Conservation (phyloP, 768 basidiomycete genomes). For the Serendipita vermifera region DNA sequence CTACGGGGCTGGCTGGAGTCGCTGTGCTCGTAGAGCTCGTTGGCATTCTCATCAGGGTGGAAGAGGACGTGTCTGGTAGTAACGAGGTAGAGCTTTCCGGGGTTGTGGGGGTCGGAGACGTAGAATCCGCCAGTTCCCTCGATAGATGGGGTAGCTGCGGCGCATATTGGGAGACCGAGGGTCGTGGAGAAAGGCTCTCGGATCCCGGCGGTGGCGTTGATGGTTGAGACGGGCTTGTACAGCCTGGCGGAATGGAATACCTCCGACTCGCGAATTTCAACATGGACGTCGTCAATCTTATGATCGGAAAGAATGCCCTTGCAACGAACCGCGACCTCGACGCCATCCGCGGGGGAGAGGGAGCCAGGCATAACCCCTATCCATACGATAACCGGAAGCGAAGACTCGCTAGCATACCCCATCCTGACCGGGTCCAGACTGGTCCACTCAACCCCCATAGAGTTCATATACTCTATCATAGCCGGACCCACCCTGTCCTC, state of each 20-base stretch:
- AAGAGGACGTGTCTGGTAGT: slow-evolving; percentile 21
- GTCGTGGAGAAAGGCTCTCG: background rate
- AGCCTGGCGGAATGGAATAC: background rate
- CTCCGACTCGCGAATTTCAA: background rate
- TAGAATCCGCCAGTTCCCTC: slow-evolving; percentile 27
- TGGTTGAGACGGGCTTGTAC: background rate
- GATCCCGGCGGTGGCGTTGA: background rate
- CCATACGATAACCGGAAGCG: slow-evolving; percentile 22
- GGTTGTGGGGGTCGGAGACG: slow-evolving; percentile 18
- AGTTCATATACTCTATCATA: slow-evolving; percentile 15
- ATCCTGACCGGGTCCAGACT: slow-evolving; percentile 18
- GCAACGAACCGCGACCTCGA: background rate
- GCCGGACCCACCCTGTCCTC: slow-evolving; percentile 13
- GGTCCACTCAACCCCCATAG: slow-evolving; percentile 16
- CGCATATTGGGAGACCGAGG: slow-evolving; percentile 21
- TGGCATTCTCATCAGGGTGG: slow-evolving; percentile 17
- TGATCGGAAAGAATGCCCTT: background rate
- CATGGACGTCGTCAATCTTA: background rate
- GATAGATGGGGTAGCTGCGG: slow-evolving; percentile 18
- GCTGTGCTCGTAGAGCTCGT: slow-evolving; percentile 17
- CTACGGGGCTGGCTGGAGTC: slow-evolving; percentile 12
- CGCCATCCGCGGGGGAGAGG: slow-evolving; percentile 18
- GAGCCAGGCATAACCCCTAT: slow-evolving; percentile 25
- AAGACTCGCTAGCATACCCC: slow-evolving; percentile 13
- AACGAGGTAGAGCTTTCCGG: slow-evolving; percentile 19